Percentiles rank a stretch among this genome's conserved stretches.
phyloP scores from a whole-genome alignment of 441 rosid genomes.

The Hura crepitans region DNA sequence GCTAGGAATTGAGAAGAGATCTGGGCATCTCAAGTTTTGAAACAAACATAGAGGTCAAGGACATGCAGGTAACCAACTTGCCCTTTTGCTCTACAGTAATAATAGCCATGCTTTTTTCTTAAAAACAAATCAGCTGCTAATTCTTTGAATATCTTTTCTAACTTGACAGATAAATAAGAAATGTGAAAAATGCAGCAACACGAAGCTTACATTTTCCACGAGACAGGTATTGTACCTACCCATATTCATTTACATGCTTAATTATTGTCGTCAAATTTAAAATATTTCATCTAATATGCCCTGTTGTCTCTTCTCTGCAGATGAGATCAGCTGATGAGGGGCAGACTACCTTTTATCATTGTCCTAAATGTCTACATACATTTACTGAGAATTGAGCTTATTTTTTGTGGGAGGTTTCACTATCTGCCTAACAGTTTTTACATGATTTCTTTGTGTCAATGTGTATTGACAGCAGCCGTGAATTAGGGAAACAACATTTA shows the following conservation, averaged over 20 bases:
- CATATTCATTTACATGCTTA: not conserved
- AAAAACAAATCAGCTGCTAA: not conserved
- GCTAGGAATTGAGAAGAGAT: slow-evolving; percentile 56
- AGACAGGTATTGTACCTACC: slow-evolving; percentile 37
- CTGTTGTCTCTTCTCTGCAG: slow-evolving; percentile 25
- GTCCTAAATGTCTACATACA: slow-evolving; percentile 39
- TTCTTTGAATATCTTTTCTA: slow-evolving; percentile 8
- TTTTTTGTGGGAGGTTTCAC: not conserved
- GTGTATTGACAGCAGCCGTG: too few relatives aligned
- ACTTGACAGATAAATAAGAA: slow-evolving; percentile 34
- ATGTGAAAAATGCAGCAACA: slow-evolving; percentile 45
- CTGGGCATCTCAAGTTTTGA: slow-evolving; percentile 48
- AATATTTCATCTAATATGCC: not conserved
- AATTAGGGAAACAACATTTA: too few relatives aligned
- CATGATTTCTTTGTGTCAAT: too few relatives aligned
- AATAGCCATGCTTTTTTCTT: not conserved
- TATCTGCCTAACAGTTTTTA: not conserved
- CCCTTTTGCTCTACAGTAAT: not conserved
- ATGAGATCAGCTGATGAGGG: slow-evolving; percentile 71
- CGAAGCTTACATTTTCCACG: slow-evolving; percentile 41
- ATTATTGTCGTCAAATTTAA: not conserved
- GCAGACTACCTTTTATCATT: slow-evolving; percentile 44
- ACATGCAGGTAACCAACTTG: slow-evolving; percentile 34
- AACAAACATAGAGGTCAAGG: slow-evolving; percentile 31
- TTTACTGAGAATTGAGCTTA: slow-evolving; percentile 40